These are phyloP conservation scores for Trypanosoma cruzi DNA, from an alignment of 208 protist species.

Conservation along the genomic window DNA sequence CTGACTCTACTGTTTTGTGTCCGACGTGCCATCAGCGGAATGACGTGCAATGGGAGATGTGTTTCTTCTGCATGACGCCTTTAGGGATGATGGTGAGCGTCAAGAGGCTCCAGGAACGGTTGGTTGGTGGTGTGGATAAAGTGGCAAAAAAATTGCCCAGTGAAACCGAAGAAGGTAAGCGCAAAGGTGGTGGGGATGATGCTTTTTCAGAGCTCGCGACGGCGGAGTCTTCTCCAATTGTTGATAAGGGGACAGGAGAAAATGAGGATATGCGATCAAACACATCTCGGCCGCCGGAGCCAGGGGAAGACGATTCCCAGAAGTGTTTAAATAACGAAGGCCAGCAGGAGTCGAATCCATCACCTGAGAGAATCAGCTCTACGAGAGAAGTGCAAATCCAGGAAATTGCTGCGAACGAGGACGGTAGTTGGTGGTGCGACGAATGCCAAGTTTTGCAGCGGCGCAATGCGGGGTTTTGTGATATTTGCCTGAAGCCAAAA, in stretches of 20 bases:
- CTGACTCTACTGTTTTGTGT: constrained; percentile 54
- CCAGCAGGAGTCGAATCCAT: neutral
- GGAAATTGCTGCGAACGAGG: constrained; percentile 20
- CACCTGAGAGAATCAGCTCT: neutral
- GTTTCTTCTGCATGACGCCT: constrained; percentile 39
- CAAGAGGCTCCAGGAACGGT: constrained; percentile 1
- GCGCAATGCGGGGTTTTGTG: constrained; percentile 83
- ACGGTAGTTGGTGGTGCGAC: constrained; percentile 70
- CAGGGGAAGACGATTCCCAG: neutral
- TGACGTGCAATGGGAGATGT: constrained; percentile 85
- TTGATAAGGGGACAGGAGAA: neutral
- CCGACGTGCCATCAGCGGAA: constrained; percentile 49
- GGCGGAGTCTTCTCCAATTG: neutral
- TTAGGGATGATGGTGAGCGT: constrained; percentile 48
- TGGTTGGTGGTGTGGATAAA: neutral
- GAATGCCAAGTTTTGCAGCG: constrained; percentile 79
- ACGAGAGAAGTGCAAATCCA: neutral
- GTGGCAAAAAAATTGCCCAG: neutral
- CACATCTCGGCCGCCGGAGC: neutral
- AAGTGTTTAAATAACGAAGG: neutral
- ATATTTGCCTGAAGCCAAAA: constrained; percentile 75
- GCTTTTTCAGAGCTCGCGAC: neutral
- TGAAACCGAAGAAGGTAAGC: neutral
- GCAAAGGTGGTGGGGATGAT: neutral
- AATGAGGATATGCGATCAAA: neutral